phyloP scores from a whole-genome alignment of 1,139 yeast species.

The Sugiyamaella japonica region DNA sequence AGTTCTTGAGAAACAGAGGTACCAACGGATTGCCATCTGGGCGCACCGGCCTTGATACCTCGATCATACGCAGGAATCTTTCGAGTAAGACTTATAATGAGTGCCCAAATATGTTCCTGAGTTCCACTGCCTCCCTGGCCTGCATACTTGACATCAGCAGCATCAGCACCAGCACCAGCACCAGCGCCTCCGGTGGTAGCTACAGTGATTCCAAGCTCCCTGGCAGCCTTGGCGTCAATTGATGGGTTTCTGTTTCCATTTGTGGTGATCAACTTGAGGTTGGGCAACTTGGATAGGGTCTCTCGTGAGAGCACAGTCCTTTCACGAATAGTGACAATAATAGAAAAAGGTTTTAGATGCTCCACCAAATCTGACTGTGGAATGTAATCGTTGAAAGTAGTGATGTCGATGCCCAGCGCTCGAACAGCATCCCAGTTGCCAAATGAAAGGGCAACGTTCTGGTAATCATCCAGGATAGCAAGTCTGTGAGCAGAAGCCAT shows the following conservation, averaged over 20 bases:
- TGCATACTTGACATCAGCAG: not conserved
- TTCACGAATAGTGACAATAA: slow-evolving; percentile 28
- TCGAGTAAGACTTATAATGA: slow-evolving; percentile 22
- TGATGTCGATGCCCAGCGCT: slow-evolving; percentile 21
- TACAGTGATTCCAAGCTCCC: slow-evolving; percentile 24
- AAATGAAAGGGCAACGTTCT: slow-evolving; percentile 21
- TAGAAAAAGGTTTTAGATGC: slow-evolving; percentile 22
- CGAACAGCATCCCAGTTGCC: slow-evolving; percentile 25
- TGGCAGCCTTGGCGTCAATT: slow-evolving; percentile 25
- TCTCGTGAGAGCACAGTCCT: slow-evolving; percentile 25
- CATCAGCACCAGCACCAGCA: not conserved
- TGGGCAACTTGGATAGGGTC: slow-evolving; percentile 25
- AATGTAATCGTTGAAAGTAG: slow-evolving; percentile 24
- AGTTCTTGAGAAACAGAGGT: slow-evolving; percentile 37
- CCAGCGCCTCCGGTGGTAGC: slow-evolving; percentile 22
- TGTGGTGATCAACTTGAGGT: slow-evolving; percentile 27
- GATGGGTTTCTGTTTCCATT: slow-evolving; percentile 26
- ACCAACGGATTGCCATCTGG: slow-evolving; percentile 41
- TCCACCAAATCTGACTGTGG: slow-evolving; percentile 17
- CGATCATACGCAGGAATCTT: slow-evolving; percentile 25
- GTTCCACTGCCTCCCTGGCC: slow-evolving; percentile 24
- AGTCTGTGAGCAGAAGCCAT: slow-evolving; percentile 9
- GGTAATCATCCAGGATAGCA: slow-evolving; percentile 30
- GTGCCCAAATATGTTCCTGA: slow-evolving; percentile 27
- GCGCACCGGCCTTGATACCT: slow-evolving; percentile 20